phyloP scores from a whole-genome alignment of 805 yeast genomes.

The Pichia paraexigua region DNA sequence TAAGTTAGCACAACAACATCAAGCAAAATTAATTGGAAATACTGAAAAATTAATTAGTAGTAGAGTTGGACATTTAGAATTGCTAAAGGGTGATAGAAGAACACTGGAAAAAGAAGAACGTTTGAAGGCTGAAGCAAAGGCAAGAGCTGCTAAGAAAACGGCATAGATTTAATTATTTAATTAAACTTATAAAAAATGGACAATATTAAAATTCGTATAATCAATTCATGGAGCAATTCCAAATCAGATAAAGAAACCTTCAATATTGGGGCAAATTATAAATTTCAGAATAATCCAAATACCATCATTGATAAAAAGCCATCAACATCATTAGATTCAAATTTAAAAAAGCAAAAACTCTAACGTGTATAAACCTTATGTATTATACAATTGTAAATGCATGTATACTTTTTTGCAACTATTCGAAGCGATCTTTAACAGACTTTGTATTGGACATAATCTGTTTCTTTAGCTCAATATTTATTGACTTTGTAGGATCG shows the following conservation, averaged over 20 bases:
- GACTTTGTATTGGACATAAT: conserved; percentile 16
- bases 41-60: conserved; percentile 86
- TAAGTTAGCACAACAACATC: conserved; percentile 49
- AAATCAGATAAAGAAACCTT: not conserved
- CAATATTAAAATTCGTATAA: not conserved
- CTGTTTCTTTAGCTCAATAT: conserved; percentile 21
- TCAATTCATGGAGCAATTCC: conserved; percentile 2
- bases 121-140: conserved; percentile 28
- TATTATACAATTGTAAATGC: not conserved
- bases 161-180: not conserved
- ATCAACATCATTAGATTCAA: not conserved
- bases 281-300: not conserved
- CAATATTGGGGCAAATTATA: not conserved
- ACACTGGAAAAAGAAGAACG: conserved; percentile 53
- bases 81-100: conserved; percentile 85
- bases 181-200: not conserved
- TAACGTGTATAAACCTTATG: not conserved
- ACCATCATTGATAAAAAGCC: not conserved
- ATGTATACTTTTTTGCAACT: not conserved
- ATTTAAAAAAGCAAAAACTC: not conserved
- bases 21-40: conserved; percentile 12
- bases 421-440: conserved; percentile 18
- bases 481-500: conserved; percentile 18
- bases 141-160: conserved; percentile 10
- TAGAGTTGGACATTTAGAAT: conserved; percentile 89